phyloP scores from a whole-genome alignment of 2,329 filamentous ascomycete genomes.

The Fusarium goolgardi region DNA sequence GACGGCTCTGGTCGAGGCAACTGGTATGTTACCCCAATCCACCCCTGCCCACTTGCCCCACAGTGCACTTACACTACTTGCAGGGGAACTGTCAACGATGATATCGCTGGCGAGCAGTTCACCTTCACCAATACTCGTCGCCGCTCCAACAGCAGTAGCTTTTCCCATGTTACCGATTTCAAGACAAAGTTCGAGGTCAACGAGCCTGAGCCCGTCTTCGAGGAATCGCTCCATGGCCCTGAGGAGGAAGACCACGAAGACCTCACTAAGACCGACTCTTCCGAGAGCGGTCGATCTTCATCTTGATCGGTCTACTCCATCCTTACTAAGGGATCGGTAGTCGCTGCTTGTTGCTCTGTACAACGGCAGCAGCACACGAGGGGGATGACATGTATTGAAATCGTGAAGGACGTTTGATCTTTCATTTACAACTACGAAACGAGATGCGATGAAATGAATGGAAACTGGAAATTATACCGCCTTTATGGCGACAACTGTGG shows the following conservation, averaged over 20 bases:
- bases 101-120: constrained; percentile 85
- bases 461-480: constrained; percentile 33
- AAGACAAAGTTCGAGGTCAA: constrained; percentile 97
- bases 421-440: constrained; percentile 39
- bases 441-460: constrained; percentile 47
- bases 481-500: constrained; percentile 2
- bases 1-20: constrained; percentile 92
- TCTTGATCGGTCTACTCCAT: constrained; percentile 55
- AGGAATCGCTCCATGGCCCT: constrained; percentile 83
- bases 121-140: constrained; percentile 87
- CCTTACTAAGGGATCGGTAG: constrained; percentile 33
- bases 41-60: neutral
- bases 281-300: constrained; percentile 70
- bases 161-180: constrained; percentile 78
- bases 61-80: constrained; percentile 32
- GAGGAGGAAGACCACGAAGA: constrained; percentile 66
- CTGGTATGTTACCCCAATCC: constrained; percentile 72
- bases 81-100: constrained; percentile 87
- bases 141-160: constrained; percentile 88
- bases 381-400: constrained; percentile 42
- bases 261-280: constrained; percentile 67
- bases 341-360: constrained; percentile 50
- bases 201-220: constrained; percentile 91
- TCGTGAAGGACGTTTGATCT: constrained; percentile 32
- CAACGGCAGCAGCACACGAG: constrained; percentile 16